Evolutionary conservation across 2,329 filamentous ascomycete species (phyloP).

Genomic region (Diaporthe sp.): DNA sequence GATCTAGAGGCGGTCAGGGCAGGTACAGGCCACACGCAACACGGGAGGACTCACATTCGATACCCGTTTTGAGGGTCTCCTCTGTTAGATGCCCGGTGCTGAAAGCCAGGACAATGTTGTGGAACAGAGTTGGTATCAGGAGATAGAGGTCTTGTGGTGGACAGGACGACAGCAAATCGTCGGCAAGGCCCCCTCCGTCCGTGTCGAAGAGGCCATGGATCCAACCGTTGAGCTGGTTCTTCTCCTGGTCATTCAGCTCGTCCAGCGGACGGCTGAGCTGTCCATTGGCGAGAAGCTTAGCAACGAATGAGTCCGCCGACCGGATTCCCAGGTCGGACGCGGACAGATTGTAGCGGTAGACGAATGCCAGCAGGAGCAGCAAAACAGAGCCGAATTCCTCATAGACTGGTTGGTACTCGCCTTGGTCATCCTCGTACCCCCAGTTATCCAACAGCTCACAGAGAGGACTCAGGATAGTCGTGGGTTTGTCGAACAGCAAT

Average conservation of each 20-base stretch:
- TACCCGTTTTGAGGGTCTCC: conserved; percentile 79
- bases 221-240: conserved; percentile 79
- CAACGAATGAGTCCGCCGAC: conserved; percentile 75
- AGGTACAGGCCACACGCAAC: conserved; percentile 23
- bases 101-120: conserved; percentile 80
- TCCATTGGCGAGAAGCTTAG: conserved; percentile 73
- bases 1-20: conserved; percentile 62
- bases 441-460: conserved; percentile 84
- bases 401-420: conserved; percentile 87
- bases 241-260: conserved; percentile 75
- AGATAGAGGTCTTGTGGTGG: conserved; percentile 87
- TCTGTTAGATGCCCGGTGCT: conserved; percentile 75
- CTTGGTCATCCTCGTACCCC: conserved; percentile 86
- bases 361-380: conserved; percentile 79
- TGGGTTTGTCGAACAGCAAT: conserved; percentile 79
- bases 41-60: conserved; percentile 74
- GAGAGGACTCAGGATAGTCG: conserved; percentile 78
- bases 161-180: conserved; percentile 86
- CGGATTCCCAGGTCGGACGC: conserved; percentile 74
- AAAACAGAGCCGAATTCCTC: conserved; percentile 87
- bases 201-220: conserved; percentile 82
- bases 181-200: conserved; percentile 79
- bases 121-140: conserved; percentile 82
- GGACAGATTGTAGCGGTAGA: conserved; percentile 80
- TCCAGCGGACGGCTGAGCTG: conserved; percentile 69